phyloP scores from a whole-genome alignment of 169 alveolate genomes.

The Eimeria acervulina region DNA sequence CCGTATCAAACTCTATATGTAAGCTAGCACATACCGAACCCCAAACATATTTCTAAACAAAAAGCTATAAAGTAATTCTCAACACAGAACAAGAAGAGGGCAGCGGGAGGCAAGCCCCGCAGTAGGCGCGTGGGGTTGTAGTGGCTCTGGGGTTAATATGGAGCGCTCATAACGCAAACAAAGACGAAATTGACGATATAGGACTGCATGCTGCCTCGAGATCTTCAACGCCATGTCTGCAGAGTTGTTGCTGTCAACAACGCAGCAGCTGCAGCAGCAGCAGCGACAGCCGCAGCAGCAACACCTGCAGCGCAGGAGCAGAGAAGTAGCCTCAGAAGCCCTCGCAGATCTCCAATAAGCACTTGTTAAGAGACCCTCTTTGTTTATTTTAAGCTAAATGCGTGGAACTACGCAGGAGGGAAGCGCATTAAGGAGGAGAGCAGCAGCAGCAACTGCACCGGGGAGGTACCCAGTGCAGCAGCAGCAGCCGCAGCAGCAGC shows the following conservation, averaged over 20 bases:
- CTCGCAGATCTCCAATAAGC: not conserved
- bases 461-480: slow-evolving; percentile 30
- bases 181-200: not conserved
- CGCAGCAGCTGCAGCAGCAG: not conserved
- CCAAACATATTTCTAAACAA: too few species aligned
- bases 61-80: too few species aligned
- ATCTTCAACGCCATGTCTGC: not conserved
- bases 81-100: too few species aligned
- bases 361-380: not conserved
- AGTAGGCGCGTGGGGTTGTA: too few species aligned
- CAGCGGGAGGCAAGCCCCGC: too few species aligned
- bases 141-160: too few species aligned
- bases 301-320: not conserved
- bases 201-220: not conserved
- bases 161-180: not conserved
- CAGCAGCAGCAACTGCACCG: not conserved
- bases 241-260: not conserved
- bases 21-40: too few species aligned
- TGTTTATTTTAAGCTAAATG: too few species aligned
- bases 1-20: too few species aligned
- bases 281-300: not conserved
- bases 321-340: not conserved
- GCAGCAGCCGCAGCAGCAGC: slow-evolving; percentile 3
- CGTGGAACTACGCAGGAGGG: too few species aligned
- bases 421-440: not conserved